Conservation (phyloP, 805 yeast genomes). For the Teunomyces panamensis region DNA sequence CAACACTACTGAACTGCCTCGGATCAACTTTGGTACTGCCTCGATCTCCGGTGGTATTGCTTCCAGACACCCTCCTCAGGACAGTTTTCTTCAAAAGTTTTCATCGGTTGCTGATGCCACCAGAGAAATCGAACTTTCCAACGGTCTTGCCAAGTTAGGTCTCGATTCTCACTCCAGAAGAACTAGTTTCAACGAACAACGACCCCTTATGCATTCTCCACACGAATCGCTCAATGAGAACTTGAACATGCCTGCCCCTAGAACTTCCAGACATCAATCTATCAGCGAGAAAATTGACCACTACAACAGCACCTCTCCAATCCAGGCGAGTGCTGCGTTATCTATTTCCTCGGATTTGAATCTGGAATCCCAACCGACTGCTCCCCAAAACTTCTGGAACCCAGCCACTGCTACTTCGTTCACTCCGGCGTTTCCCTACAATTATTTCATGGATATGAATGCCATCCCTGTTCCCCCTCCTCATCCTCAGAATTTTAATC, state of each 20-base stretch:
- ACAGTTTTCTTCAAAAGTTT: conserved; percentile 59
- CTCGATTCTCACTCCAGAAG: conserved; percentile 42
- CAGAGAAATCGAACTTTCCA: conserved; percentile 55
- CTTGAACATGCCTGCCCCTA: conserved; percentile 34
- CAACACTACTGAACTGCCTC: conserved; percentile 19
- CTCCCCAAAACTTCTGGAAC: conserved; percentile 53
- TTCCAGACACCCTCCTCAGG: conserved; percentile 44
- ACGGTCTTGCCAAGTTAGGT: conserved; percentile 37
- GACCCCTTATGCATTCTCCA: conserved; percentile 27
- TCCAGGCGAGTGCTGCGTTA: conserved; percentile 40
- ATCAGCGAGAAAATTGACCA: conserved; percentile 63
- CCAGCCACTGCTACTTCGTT: conserved; percentile 63
- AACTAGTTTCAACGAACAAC: conserved; percentile 43
- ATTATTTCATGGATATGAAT: conserved; percentile 27
- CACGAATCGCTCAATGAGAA: conserved; percentile 43
- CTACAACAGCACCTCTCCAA: conserved; percentile 46
- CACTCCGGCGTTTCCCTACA: conserved; percentile 40
- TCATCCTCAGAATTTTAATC: conserved; percentile 22
- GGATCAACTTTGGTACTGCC: conserved; percentile 52
- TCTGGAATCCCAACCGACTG: conserved; percentile 7
- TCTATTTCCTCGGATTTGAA: conserved; percentile 28
- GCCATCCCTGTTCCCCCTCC: conserved; percentile 19
- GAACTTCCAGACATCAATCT: conserved; percentile 47
- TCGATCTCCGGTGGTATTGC: conserved; percentile 58
- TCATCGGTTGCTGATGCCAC: conserved; percentile 68